A percentile compares a stretch with the other conserved stretches of the same genome.
Evolutionary conservation across 495 filamentous ascomycete species (phyloP).

Genomic region (Penicillium samsonianum): DNA sequence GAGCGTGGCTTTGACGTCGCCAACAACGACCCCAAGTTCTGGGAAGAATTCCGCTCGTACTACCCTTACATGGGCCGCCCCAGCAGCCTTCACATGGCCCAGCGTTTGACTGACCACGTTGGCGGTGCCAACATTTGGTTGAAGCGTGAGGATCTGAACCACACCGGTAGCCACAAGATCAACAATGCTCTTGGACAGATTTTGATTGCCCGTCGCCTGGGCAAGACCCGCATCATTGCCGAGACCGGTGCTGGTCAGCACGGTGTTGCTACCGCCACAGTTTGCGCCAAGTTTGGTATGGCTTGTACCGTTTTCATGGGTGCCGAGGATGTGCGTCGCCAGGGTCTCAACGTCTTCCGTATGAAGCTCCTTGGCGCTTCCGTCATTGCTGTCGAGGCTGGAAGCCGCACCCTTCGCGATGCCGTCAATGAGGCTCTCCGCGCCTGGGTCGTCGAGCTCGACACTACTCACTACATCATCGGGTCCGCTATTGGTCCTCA

Average conservation of each 20-base stretch:
- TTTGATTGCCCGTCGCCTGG: constrained; percentile 76
- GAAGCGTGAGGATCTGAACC: constrained; percentile 93
- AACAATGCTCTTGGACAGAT: constrained; percentile 95
- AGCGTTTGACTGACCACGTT: constrained; percentile 82
- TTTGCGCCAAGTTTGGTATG: constrained; percentile 95
- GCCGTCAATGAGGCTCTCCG: constrained; percentile 94
- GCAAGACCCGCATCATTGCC: constrained; percentile 93
- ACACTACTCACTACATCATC: constrained; percentile 96
- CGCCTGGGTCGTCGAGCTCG: constrained; percentile 83
- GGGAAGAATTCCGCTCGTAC: constrained; percentile 95
- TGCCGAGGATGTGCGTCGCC: constrained; percentile 90
- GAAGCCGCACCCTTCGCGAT: constrained; percentile 81
- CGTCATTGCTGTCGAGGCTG: constrained; percentile 87
- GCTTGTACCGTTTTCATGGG: constrained; percentile 97
- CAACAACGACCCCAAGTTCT: constrained; percentile 84
- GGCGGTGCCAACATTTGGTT: constrained; percentile 95
- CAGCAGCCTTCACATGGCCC: constrained; percentile 84
- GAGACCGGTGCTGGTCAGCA: constrained; percentile 98
- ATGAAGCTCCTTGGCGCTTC: constrained; percentile 90
- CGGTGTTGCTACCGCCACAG: constrained; percentile 92
- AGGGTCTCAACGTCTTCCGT: constrained; percentile 93
- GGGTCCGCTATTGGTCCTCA: constrained; percentile 95
- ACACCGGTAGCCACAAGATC: constrained; percentile 88
- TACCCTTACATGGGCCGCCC: constrained; percentile 98
- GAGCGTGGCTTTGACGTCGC: constrained; percentile 88